A percentile compares a stretch with the other conserved stretches of the same genome.
phyloP scores from a whole-genome alignment of 345 rosid genomes.

The Cochlearia excelsa region DNA sequence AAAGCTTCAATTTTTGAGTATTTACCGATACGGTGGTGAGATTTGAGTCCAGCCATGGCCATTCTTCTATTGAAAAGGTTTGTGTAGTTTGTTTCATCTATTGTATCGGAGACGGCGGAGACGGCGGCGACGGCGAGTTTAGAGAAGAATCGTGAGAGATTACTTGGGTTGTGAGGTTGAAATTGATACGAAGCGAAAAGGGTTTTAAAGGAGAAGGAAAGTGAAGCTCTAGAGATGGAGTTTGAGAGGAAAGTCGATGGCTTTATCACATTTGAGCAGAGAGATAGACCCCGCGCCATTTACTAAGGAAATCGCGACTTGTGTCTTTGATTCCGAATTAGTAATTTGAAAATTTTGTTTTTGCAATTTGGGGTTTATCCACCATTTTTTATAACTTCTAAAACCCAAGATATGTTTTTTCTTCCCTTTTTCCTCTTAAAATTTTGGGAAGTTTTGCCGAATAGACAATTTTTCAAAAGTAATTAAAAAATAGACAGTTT shows the following conservation, averaged over 20 bases:
- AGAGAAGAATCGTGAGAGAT: conserved; percentile 46
- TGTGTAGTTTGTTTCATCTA: conserved; percentile 40
- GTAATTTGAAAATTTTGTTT: too few species aligned
- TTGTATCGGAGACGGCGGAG: conserved; percentile 34
- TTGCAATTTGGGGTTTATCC: too few species aligned
- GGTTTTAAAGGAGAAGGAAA: conserved; percentile 33
- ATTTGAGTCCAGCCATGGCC: conserved; percentile 84
- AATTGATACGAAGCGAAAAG: conserved; percentile 24
- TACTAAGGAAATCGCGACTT: conserved; percentile 3
- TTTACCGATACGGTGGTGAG: conserved; percentile 76
- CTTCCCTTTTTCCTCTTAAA: too few species aligned
- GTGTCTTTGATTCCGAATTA: neutral
- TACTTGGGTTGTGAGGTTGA: conserved; percentile 21
- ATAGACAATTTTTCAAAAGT: too few species aligned
- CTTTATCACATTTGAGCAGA: conserved; percentile 41
- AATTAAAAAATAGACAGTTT: too few species aligned
- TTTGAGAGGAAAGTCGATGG: conserved; percentile 29
- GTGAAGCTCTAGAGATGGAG: conserved; percentile 34
- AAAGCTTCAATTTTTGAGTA: conserved; percentile 15
- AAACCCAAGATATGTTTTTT: too few species aligned
- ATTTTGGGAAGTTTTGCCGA: too few species aligned
- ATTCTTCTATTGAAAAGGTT: conserved; percentile 64
- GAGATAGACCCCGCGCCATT: conserved; percentile 51
- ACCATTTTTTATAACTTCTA: neutral
- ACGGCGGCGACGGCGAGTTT: conserved; percentile 34